Base-by-base conservation (phyloP, 108 stramenopile species). In the Nannochloropsis oceanica region DNA sequence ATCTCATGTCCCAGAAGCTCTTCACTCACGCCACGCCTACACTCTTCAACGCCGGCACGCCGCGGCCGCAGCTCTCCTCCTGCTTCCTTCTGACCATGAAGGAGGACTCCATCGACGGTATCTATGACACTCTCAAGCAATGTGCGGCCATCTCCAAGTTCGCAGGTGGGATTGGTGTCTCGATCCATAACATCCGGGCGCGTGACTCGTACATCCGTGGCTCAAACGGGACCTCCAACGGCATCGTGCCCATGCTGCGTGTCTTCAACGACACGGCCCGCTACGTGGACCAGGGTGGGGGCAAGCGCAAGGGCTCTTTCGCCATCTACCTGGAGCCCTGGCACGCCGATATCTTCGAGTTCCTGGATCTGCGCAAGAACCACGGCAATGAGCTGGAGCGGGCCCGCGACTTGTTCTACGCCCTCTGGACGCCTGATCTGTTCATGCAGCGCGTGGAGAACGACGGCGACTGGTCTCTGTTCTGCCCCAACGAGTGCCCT, bases 241-340 rank as follows among this genome's bases (percentile, higher is more conserved):
- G 98, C 11, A 89, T 99, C 59, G 96, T 99, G n/a, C 98, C 98
- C 22, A 97, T 99, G 97, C 93, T 99, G n/a, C 93, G 97, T 14
- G 96, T 99, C 11, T 99, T 94, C 85, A 96, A 99, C 92, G 94
- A 94, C 42, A 99, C 97, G 27, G 94, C 95, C 13, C 92, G 97
- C 44, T 97, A 97, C 86, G 98, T 99, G 12, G 88, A 99, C 89
- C 98, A 98, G 86, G 98, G 96, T 8, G 98, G 97, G 13, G 97
- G 97, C 25, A 97, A 96, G 87, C 90, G 98, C 73, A 96, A 96
- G 25, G 98, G 98, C 11, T 95, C 96, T 42, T 95, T 98, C 91
- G 98, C 98, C 18, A 88, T 97, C 82, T 98, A 97, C 89, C 80
- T 98, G 2, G 98, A 98, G 87, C 98, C 98, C 13, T 97, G 96